Evolutionary conservation across 129 eudicot species (phyloP).

Genomic region (Tagetes patula): DNA sequence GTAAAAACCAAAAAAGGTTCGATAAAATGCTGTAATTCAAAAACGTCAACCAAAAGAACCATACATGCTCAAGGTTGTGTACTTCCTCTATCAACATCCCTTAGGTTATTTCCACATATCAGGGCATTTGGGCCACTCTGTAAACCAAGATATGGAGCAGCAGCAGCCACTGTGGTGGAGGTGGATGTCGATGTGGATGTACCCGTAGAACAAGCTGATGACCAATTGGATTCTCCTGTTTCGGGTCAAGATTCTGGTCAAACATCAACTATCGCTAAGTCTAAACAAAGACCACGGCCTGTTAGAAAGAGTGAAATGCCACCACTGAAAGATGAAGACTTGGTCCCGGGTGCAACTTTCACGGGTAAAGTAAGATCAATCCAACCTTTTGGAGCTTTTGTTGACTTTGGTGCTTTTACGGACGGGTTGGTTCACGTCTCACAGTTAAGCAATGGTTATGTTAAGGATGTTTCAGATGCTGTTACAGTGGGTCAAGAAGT

Average conservation of each 20-base stretch:
- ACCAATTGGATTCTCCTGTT: constrained; percentile 44
- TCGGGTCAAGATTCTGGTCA: constrained; percentile 46
- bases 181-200: constrained; percentile 85
- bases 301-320: constrained; percentile 94
- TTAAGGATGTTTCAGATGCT: constrained; percentile 67
- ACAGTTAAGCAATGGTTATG: constrained; percentile 64
- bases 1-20: constrained; percentile 37
- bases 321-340: constrained; percentile 76
- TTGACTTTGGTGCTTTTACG: constrained; percentile 91
- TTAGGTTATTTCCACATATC: constrained; percentile 61
- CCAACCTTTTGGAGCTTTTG: constrained; percentile 95
- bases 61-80: constrained; percentile 48
- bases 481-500: constrained; percentile 90
- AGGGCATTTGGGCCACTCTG: constrained; percentile 35
- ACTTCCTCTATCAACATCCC: constrained; percentile 59
- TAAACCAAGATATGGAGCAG: constrained; percentile 33
- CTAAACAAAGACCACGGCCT: constrained; percentile 61
- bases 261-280: constrained; percentile 33
- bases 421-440: constrained; percentile 95
- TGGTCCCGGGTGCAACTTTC: constrained; percentile 82
- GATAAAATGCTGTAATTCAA: constrained; percentile 42
- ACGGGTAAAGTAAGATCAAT: constrained; percentile 84
- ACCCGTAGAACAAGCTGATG: constrained; percentile 60
- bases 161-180: constrained; percentile 67
- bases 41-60: constrained; percentile 40